Evolutionary conservation across 331 rosid species (phyloP), one percentile per base, ranked within the genome.

Genomic region (Acacia pycnantha): DNA sequence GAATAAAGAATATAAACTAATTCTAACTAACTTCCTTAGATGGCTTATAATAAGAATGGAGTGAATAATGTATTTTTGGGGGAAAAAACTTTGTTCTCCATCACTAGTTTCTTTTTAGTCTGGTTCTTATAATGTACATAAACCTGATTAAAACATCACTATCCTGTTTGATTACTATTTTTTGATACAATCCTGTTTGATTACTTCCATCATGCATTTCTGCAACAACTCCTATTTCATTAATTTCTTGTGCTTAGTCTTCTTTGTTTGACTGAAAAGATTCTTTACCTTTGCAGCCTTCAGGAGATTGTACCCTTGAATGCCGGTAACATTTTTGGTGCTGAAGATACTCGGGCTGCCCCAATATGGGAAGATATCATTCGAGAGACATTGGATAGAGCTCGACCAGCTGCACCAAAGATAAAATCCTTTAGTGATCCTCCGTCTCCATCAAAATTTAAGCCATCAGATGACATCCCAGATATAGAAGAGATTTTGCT

Each of bases 221-320:
- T 50, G 48, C 31, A 51, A 73, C 11, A 22, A 33, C 47, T 31
- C 27, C 77, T 73, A 74, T 74, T 74, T 74, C 19, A 51, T 50
- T 74, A 53, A 19, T 33, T 51, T 29, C 27, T 11, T 74, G 14
- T 50, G 65, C 27, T 51, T 74, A 31, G 8, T 74, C 47, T 66
- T 35, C 3, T 51, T 51, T 51, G 31, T 50, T 48, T 51, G 48
- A 50, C 48, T 27, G 4, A 48, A 73, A 73, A 50, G 16, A 18
- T 47, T 33, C 16, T 83, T 78, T 78, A 12, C 70, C 40, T 67
- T 79, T 81, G 84, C 95, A 96, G 99, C 73, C 89, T 96, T 93
- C 99, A 96, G 85, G 99, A 96, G 97, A 89, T 96, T 84, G 99
- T 96, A 73, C 98, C 99, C 68, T 88, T 96, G 78, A 96, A 89